A percentile compares a stretch with the other conserved stretches of the same genome.
phyloP scores from a whole-genome alignment of 1,284 basidiomycete species.

The Rhodotorula sp. region DNA sequence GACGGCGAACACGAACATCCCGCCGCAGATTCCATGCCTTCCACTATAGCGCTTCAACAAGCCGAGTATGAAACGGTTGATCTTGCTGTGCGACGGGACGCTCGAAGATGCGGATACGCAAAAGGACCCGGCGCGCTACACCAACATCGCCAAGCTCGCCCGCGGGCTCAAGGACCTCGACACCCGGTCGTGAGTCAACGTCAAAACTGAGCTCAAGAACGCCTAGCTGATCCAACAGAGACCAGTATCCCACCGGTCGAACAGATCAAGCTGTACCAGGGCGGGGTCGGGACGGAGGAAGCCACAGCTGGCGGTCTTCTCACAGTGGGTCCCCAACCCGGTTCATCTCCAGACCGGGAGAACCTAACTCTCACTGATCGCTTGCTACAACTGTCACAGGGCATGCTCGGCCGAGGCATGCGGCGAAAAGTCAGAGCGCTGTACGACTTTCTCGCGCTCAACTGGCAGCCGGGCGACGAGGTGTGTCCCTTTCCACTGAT shows the following conservation, averaged over 20 bases:
- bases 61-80: conserved; percentile 23
- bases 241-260: neutral
- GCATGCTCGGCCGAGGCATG: conserved; percentile 34
- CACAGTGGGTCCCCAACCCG: conserved; percentile 5
- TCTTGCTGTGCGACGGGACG: conserved; percentile 25
- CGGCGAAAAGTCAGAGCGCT: conserved; percentile 34
- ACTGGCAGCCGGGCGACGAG: conserved; percentile 39
- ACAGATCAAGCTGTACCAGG: conserved; percentile 25
- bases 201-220: neutral
- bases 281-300: conserved; percentile 23
- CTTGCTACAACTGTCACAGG: neutral
- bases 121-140: conserved; percentile 3
- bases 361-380: too few species aligned
- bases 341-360: too few species aligned
- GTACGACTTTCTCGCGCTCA: conserved; percentile 36
- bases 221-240: neutral
- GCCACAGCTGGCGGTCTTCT: conserved; percentile 4
- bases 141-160: conserved; percentile 13
- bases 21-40: too few species aligned
- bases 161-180: conserved; percentile 11
- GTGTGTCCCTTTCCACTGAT: conserved; percentile 1
- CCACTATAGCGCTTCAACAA: neutral
- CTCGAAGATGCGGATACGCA: conserved; percentile 17
- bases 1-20: too few species aligned
- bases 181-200: neutral